Evolutionary conservation across 179 eudicot species (phyloP).

Genomic region (Vitellaria paradoxa): DNA sequence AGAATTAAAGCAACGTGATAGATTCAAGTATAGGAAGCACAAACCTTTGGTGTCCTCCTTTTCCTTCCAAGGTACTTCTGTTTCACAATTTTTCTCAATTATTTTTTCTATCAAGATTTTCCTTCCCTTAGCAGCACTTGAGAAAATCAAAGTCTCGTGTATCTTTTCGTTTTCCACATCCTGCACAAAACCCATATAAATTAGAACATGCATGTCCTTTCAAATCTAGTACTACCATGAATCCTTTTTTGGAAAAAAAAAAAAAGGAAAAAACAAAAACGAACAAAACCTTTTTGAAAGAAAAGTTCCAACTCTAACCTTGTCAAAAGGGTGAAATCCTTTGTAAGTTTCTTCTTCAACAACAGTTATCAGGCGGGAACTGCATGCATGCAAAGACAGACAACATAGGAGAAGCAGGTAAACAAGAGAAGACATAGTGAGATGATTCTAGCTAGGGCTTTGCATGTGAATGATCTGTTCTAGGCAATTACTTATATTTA

Average conservation of each 20-base stretch:
- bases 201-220: too few species aligned
- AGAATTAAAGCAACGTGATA: too few species aligned
- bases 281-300: too few species aligned
- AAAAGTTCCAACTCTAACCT: too few species aligned
- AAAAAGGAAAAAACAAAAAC: too few species aligned
- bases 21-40: not conserved
- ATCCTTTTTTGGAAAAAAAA: too few species aligned
- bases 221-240: too few species aligned
- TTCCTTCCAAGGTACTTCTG: not conserved
- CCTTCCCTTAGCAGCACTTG: not conserved
- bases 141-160: not conserved
- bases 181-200: not conserved
- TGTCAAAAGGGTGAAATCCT: not conserved
- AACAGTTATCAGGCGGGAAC: not conserved
- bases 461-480: not conserved
- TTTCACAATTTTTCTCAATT: not conserved
- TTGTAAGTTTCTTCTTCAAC: not conserved
- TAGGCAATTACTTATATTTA: too few species aligned
- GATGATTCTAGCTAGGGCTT: not conserved
- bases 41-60: not conserved
- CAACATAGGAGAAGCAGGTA: not conserved
- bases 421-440: slow-evolving; percentile 35
- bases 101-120: not conserved
- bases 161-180: not conserved
- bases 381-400: not conserved